Evolutionary conservation across 2,329 filamentous ascomycete species (phyloP).

Genomic region (Colletotrichum zoysiae): DNA sequence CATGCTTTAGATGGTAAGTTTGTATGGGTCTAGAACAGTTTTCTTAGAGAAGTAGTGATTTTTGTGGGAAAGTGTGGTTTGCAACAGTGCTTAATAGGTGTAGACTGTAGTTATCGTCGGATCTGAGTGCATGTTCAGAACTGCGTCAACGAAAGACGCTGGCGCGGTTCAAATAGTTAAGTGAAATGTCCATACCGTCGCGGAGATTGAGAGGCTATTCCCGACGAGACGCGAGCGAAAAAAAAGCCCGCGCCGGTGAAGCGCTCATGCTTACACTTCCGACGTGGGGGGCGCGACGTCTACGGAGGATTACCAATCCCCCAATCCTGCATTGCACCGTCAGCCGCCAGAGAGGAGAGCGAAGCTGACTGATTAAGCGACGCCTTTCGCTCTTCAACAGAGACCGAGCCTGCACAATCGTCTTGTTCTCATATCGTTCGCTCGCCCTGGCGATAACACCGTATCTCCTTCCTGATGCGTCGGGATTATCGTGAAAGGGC

Average conservation of each 20-base stretch:
- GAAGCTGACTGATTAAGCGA: background rate
- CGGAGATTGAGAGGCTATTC: background rate
- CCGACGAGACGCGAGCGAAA: background rate
- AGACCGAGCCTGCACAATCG: background rate
- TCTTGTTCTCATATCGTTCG: background rate
- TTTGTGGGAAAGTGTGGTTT: too few relatives aligned
- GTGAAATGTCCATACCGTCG: background rate
- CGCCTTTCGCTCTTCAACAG: slow-evolving; percentile 6
- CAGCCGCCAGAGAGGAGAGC: background rate
- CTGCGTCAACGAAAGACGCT: too few relatives aligned
- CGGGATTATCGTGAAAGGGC: background rate
- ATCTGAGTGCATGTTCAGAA: background rate
- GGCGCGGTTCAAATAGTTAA: background rate
- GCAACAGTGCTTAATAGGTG: background rate
- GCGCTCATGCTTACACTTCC: background rate
- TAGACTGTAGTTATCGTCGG: background rate
- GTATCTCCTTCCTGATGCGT: background rate
- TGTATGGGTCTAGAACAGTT: too few relatives aligned
- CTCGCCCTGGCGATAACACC: background rate
- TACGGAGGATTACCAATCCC: slow-evolving; percentile 2
- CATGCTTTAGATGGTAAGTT: slow-evolving; percentile 37
- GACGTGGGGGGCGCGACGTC: too few relatives aligned
- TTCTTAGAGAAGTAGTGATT: too few relatives aligned
- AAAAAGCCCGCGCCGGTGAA: background rate
- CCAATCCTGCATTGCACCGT: background rate